Evolutionary conservation across 2,329 filamentous ascomycete species (phyloP).

Genomic region (Conoideocrella luteorostrata): DNA sequence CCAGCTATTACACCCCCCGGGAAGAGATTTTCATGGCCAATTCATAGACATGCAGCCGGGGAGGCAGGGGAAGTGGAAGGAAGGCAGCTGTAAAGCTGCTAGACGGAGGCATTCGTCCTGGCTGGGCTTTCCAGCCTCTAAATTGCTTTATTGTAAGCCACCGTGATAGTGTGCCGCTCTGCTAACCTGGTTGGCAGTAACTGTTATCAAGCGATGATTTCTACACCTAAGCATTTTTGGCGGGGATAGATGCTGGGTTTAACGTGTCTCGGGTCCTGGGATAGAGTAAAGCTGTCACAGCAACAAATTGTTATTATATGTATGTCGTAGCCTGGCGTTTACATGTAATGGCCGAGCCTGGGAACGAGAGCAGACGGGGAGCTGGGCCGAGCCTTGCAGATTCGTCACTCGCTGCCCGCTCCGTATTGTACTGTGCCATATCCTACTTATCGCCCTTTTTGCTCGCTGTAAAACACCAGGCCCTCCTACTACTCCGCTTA

Average conservation of each 20-base stretch:
- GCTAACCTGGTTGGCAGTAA: conserved; percentile 25
- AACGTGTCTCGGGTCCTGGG: conserved; percentile 9
- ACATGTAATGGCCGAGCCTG: no score
- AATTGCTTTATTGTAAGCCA: neutral
- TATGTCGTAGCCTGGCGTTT: no score
- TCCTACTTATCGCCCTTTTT: no score
- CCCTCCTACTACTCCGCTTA: no score
- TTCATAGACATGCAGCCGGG: neutral
- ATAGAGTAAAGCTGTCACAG: no score
- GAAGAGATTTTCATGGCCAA: neutral
- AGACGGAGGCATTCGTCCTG: neutral
- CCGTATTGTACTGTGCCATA: no score
- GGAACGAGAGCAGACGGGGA: no score
- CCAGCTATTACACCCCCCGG: neutral
- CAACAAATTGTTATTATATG: no score
- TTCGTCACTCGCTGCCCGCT: no score
- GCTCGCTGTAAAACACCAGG: no score
- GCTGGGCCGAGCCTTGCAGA: no score
- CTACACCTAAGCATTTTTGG: conserved; percentile 2
- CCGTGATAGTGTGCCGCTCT: neutral
- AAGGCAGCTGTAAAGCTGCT: no score
- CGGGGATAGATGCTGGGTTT: conserved; percentile 1
- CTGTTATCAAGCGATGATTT: conserved; percentile 61
- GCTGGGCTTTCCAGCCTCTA: neutral
- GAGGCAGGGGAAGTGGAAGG: neutral